Evolutionary conservation across 2,329 filamentous ascomycete genomes (phyloP).

Genomic region (Mariannaea elegans): DNA sequence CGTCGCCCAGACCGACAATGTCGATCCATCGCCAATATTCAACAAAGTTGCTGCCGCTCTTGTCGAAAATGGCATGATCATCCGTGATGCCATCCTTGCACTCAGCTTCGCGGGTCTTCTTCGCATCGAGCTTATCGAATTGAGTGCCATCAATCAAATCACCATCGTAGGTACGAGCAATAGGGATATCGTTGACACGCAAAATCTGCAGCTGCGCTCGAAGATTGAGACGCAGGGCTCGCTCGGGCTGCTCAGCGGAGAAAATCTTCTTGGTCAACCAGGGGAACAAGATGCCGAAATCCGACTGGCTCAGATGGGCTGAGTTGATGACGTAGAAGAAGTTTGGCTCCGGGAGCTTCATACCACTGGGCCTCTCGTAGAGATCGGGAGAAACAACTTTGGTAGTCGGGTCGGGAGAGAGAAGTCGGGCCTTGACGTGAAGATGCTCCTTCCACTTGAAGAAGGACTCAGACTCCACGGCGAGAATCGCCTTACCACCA

Average conservation of each 20-base stretch:
- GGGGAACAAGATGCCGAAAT: slow-evolving; percentile 85
- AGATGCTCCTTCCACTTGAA: slow-evolving; percentile 81
- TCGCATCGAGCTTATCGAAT: slow-evolving; percentile 47
- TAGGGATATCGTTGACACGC: slow-evolving; percentile 57
- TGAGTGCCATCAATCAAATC: slow-evolving; percentile 60
- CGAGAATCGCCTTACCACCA: slow-evolving; percentile 69
- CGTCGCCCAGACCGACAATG: slow-evolving; percentile 57
- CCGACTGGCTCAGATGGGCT: slow-evolving; percentile 84
- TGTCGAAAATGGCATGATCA: slow-evolving; percentile 62
- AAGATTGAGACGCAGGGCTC: slow-evolving; percentile 66
- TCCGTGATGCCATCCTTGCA: slow-evolving; percentile 52
- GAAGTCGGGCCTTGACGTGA: slow-evolving; percentile 70
- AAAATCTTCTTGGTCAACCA: slow-evolving; percentile 70
- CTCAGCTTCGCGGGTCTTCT: slow-evolving; percentile 20
- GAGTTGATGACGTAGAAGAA: slow-evolving; percentile 78
- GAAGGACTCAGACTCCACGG: slow-evolving; percentile 80
- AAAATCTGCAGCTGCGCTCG: slow-evolving; percentile 67
- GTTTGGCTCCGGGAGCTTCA: slow-evolving; percentile 62
- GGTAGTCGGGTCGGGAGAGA: slow-evolving; percentile 65
- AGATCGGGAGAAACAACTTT: slow-evolving; percentile 51
- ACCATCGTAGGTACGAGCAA: slow-evolving; percentile 58
- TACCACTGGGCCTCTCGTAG: slow-evolving; percentile 54
- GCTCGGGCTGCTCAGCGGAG: slow-evolving; percentile 65
- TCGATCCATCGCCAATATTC: slow-evolving; percentile 64
- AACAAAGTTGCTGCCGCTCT: slow-evolving; percentile 49